Conservation (phyloP, 148 eudicot genomes). For the Fallopia convolvulus region DNA sequence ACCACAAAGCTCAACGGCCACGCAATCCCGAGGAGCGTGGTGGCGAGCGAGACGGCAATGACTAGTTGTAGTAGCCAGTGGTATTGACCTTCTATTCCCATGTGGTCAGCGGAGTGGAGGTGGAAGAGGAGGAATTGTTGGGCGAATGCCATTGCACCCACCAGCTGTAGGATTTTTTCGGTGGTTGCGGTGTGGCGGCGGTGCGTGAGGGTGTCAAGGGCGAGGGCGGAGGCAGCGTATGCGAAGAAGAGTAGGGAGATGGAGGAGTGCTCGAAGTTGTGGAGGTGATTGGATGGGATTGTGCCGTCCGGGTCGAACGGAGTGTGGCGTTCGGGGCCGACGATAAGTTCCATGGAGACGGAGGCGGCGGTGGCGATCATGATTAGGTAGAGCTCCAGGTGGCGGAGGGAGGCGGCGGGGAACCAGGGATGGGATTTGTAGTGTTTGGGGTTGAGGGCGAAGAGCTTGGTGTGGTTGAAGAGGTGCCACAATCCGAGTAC, state of each 20-base stretch:
- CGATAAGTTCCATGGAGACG: constrained; percentile 69
- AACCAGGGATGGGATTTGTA: constrained; percentile 65
- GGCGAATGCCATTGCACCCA: constrained; percentile 47
- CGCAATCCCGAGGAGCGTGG: constrained; percentile 50
- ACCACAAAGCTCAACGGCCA: constrained; percentile 34
- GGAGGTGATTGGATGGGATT: constrained; percentile 83
- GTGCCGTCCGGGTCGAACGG: constrained; percentile 66
- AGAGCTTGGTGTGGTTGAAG: constrained; percentile 46
- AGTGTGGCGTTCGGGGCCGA: constrained; percentile 61
- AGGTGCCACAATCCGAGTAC: constrained; percentile 73
- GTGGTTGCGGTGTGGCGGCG: constrained; percentile 14
- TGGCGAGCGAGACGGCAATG: constrained; percentile 30
- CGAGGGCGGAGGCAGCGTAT: constrained; percentile 48
- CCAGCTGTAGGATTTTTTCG: constrained; percentile 29
- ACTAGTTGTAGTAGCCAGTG: constrained; percentile 71
- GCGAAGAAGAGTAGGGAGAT: constrained; percentile 50
- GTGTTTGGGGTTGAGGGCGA: constrained; percentile 30
- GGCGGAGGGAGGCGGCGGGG: constrained; percentile 28
- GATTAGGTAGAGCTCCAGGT: constrained; percentile 61
- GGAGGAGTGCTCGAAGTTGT: constrained; percentile 73
- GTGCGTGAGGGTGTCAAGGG: constrained; percentile 34
- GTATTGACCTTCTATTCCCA: constrained; percentile 87
- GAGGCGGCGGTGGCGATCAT: constrained; percentile 38
- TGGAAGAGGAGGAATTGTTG: constrained; percentile 66
- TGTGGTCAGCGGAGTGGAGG: constrained; percentile 77